phyloP scores from a whole-genome alignment of 768 basidiomycete species.

The Boletus bicolor region DNA sequence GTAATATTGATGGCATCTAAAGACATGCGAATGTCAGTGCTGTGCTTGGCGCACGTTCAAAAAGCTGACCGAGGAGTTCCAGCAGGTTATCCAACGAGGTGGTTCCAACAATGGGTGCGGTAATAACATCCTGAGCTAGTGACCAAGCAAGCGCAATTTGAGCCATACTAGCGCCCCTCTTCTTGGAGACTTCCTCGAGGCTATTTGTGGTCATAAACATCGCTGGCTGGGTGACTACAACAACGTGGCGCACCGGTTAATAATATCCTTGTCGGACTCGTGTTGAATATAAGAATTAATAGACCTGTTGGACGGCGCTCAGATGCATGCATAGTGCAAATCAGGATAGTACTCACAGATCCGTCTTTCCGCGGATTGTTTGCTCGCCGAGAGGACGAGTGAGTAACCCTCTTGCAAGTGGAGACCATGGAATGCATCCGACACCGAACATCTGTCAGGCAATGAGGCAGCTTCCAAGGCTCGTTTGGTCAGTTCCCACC shows the following conservation, averaged over 20 bases:
- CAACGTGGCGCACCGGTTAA: not conserved
- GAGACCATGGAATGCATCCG: slow-evolving; percentile 6
- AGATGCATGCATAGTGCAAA: not conserved
- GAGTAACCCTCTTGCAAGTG: slow-evolving; percentile 2
- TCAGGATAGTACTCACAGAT: not conserved
- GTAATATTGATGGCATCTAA: slow-evolving; percentile 5
- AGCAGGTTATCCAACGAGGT: slow-evolving; percentile 8
- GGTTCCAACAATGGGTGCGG: slow-evolving; percentile 7
- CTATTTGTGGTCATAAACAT: not conserved
- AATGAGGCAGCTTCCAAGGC: slow-evolving; percentile 44
- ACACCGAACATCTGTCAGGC: slow-evolving; percentile 33
- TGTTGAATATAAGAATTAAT: slow-evolving; percentile 9
- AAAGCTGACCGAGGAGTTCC: slow-evolving; percentile 7
- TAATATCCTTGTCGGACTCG: slow-evolving; percentile 10
- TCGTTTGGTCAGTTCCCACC: slow-evolving; percentile 2
- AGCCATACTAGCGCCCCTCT: not conserved
- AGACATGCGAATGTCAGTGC: not conserved
- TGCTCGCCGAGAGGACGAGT: slow-evolving; percentile 1
- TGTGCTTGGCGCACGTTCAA: not conserved
- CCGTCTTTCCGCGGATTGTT: slow-evolving; percentile 3
- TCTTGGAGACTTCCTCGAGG: slow-evolving; percentile 9
- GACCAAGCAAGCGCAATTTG: slow-evolving; percentile 5
- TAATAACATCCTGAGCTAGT: slow-evolving; percentile 4
- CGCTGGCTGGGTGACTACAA: not conserved
- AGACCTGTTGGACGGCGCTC: not conserved